Evolutionary conservation across 164 flowering plant species (phyloP), one percentile per base, ranked within the genome.

Genomic region (Tetrastigma voinierianum): DNA sequence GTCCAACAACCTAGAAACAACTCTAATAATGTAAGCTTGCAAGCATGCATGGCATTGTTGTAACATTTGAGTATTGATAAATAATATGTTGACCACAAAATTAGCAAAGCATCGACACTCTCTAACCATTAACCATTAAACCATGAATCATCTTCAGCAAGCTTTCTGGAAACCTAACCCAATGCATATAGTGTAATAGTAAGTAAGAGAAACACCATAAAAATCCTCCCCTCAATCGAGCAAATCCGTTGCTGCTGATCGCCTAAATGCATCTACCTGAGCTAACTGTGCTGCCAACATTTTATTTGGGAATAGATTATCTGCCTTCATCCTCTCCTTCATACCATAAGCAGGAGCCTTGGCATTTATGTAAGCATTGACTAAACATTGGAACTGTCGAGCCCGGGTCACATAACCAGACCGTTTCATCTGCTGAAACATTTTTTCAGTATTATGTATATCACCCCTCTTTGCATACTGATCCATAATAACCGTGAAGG

Each of bases 311-410:
- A 87, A 84, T 24, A 94, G n/a, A 59, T 83, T 82, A 66, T 91
- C 96, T 1, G 89, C 97, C 72, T 80, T 86, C 95, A 94, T 72
- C 72, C 98, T 78, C 20, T 94, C 97, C 65, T 83, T 68, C 12
- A 90, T 75, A 46, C 98, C 97, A 76, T 91, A 94, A 7, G 90
- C 89, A 5, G 97, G 97, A 44, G 71, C 51, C 64, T 86, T 90
- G 19, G 93, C 94, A 68, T 78, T 87, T 24, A 80, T 56, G 52
- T 94, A 91, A 15, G 96, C 86, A 67, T 76, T 70, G 20, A 87
- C 53, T 2, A 94, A 81, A 14, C 73, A 8, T 9, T 80, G 80
- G 70, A 83, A 94, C 71, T 74, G 87, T 20, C 71, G 62, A 4
- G 72, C 1, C 53, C 88, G 77, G 18, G 80, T 72, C 3, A 16